Evolutionary conservation across 208 protist species (phyloP), one percentile per base, ranked within the genome.

Genomic region (Leishmania aethiopica): DNA sequence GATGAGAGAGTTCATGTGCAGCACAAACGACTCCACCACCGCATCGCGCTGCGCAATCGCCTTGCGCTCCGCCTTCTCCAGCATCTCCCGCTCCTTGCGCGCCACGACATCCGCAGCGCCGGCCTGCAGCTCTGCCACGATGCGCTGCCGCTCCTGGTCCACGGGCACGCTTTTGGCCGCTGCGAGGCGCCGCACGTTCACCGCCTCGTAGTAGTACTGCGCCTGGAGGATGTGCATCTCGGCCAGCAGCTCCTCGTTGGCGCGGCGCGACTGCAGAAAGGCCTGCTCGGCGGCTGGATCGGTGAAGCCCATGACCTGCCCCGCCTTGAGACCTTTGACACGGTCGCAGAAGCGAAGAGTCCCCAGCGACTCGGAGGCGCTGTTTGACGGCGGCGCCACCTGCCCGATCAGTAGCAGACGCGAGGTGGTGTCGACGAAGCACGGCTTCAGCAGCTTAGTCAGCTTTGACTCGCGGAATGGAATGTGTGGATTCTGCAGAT

Each of bases 401-500:
- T 96, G 93, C 0, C 91, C 94, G 83, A 98, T 97, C 4, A 99
- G 90, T 35, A 97, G 89, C 70, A 98, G 86, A 1, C 92, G 89
- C 32, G 89, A 91, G 2, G 60, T 90, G 0, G 83, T 75, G 53
- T 97, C 92, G 0, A 92, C 84, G 78, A 98, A 91, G 45, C 89
- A 92, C 2, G 81, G 83, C 86, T 94, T 95, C 13, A 99, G 94
- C 60, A 99, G 83, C 80, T 95, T 92, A 5, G 97, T 99, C 57
- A 99, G 92, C 85, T 98, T 98, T 11, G 89, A 95, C 60, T 99
- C 96, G 51, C 97, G 88, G 71, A 97, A 98, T 0, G 95, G 96
- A 67, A 98, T 90, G 87, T 97, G 93, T 6, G 77, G 59, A 75
- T 75, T 93, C 75, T 92, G 88, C 73, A 86, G 82, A 77, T 96